phyloP scores from a whole-genome alignment of 495 filamentous ascomycete species.

The Podospora tetraspora region DNA sequence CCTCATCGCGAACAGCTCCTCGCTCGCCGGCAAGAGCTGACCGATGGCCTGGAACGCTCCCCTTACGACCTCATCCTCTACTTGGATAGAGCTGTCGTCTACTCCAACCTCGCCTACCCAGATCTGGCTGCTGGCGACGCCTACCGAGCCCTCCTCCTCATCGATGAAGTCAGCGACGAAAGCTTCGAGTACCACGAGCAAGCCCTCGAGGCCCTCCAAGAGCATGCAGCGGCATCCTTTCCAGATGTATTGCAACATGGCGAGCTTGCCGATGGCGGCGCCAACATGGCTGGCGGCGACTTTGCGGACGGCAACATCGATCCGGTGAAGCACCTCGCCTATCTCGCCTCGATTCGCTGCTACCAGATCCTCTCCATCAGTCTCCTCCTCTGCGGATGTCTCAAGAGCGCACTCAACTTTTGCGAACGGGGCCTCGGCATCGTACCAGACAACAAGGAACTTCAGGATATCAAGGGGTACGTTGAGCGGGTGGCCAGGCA shows the following conservation, averaged over 20 bases:
- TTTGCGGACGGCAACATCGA: slow-evolving; percentile 10
- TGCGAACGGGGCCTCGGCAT: slow-evolving; percentile 47
- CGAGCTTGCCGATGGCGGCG: slow-evolving; percentile 32
- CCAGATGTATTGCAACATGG: slow-evolving; percentile 40
- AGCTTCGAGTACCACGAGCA: slow-evolving; percentile 59
- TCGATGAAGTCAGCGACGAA: slow-evolving; percentile 72
- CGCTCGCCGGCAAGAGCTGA: slow-evolving; percentile 41
- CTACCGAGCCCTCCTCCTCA: slow-evolving; percentile 78
- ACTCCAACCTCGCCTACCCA: slow-evolving; percentile 74
- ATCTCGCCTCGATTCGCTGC: slow-evolving; percentile 43
- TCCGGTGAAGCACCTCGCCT: slow-evolving; percentile 32
- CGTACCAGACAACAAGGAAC: slow-evolving; percentile 42
- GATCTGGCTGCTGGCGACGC: slow-evolving; percentile 88
- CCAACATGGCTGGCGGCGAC: slow-evolving; percentile 34
- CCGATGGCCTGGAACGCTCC: slow-evolving; percentile 42
- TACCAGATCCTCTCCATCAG: slow-evolving; percentile 55
- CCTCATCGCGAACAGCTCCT: slow-evolving; percentile 39
- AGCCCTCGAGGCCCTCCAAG: slow-evolving; percentile 40
- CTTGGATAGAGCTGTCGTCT: slow-evolving; percentile 62
- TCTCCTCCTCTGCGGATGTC: slow-evolving; percentile 62
- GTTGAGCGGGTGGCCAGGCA: slow-evolving; percentile 45
- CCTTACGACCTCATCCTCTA: slow-evolving; percentile 80
- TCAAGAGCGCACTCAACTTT: slow-evolving; percentile 64
- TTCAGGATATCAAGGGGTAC: slow-evolving; percentile 41
- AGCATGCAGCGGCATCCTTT: slow-evolving; percentile 26